Base-by-base conservation (phyloP, 2,329 filamentous ascomycete genomes). In the Stenocarpella maydis region DNA sequence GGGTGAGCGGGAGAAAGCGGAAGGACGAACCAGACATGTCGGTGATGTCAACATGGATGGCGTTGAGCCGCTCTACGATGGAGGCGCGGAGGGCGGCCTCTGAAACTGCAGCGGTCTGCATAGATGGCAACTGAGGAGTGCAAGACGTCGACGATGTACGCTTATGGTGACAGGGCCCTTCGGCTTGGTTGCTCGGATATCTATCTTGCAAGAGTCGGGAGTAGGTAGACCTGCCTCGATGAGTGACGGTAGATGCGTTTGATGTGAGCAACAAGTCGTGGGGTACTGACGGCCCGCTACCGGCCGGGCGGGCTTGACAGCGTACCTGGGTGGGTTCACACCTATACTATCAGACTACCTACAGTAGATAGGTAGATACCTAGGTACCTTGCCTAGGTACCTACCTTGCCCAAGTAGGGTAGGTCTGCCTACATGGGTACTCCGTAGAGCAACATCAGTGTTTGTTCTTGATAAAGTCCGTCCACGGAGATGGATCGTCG, bases 11-110 rank as follows among this genome's bases (percentile, higher is more conserved):
- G 34, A 37, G 34, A 37, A n/a, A n/a, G n/a, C n/a, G n/a, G n/a
- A n/a, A 28, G 17, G 17, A 73, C 84, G 70, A 87, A 97, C 95
- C 95, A 73, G 94, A 97, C 85, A 97, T 90, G 82, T 98, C 95
- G 73, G 93, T 92, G 74, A 98, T 94, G 76, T 96, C 91, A 72
- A 97, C 94, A 82, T 97, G 88, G 34, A 86, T 85, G 26, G 94
- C 94, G 69, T 89, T 86, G 67, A 98, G 85, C 73, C 90, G 89
- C 74, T 91, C 84, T 45, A 85, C 86, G 74, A 98, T 86, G 70
- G 91, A 92, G 52, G 83, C 82, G 77, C 87, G 90, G 67, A 98
- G 85, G 60, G 85, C 87, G 45, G 90, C 89, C 71, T 94, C 90
- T 52, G 94, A 95, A 76, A 97, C 90, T 72, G 84, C 84, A 60